Evolutionary conservation across 2,329 filamentous ascomycete genomes (phyloP).

Genomic region (Beauveria pseudobassiana): DNA sequence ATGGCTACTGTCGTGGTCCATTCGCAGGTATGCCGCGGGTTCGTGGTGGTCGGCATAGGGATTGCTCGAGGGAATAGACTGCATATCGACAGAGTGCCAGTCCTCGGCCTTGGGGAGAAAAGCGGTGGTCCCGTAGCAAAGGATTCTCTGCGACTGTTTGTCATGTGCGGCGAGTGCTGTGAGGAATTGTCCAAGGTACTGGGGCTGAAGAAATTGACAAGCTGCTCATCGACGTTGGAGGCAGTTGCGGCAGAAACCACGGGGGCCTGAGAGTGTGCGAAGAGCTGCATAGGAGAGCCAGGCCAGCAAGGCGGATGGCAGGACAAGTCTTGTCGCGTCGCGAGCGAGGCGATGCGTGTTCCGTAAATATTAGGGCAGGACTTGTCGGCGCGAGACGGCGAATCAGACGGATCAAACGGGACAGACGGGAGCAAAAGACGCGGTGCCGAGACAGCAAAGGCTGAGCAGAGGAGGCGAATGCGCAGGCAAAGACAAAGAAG

Average conservation of each 20-base stretch:
- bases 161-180: slow-evolving; percentile 57
- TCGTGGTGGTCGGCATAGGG: slow-evolving; percentile 50
- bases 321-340: background rate
- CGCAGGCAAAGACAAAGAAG: background rate
- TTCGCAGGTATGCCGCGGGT: slow-evolving; percentile 62
- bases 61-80: slow-evolving; percentile 56
- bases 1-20: slow-evolving; percentile 43
- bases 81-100: slow-evolving; percentile 59
- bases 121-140: slow-evolving; percentile 49
- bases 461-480: background rate
- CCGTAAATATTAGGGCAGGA: background rate
- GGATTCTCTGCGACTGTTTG: slow-evolving; percentile 55
- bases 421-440: background rate
- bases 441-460: background rate
- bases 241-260: background rate
- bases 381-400: background rate
- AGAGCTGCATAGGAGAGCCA: slow-evolving; percentile 3
- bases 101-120: slow-evolving; percentile 58
- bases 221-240: slow-evolving; percentile 6
- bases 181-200: slow-evolving; percentile 47
- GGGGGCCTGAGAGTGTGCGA: background rate
- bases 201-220: slow-evolving; percentile 4
- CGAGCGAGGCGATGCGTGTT: background rate
- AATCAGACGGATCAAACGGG: too few relatives aligned
- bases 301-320: background rate